Conservation (phyloP, 2,329 filamentous ascomycete species). For the Alternaria longipes region DNA sequence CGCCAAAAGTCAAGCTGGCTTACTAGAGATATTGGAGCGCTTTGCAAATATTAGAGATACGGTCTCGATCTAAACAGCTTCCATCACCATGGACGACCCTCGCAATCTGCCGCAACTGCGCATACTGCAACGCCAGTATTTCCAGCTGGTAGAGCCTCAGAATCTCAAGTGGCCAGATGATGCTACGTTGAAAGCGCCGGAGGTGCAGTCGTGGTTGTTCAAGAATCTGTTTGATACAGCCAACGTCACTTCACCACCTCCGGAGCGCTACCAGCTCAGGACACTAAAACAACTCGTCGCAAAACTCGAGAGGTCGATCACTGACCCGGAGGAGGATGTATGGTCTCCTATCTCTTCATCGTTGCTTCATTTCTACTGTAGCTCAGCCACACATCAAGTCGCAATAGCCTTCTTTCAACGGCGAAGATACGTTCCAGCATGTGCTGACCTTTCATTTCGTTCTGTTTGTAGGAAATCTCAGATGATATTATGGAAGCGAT, state of each 20-base stretch:
- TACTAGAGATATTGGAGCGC: neutral
- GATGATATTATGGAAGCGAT: constrained; percentile 79
- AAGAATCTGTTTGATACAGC: constrained; percentile 70
- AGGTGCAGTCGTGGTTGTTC: constrained; percentile 74
- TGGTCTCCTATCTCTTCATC: constrained; percentile 54
- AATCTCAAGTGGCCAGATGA: constrained; percentile 70
- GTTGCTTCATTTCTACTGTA: constrained; percentile 9
- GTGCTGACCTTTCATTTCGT: constrained; percentile 35
- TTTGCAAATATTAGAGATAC: neutral
- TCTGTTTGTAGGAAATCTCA: constrained; percentile 74
- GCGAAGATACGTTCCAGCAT: constrained; percentile 10
- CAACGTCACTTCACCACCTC: constrained; percentile 66
- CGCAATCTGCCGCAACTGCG: constrained; percentile 24
- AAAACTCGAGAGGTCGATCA: constrained; percentile 76
- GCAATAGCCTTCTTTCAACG: neutral
- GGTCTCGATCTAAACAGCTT: neutral
- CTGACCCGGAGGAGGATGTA: constrained; percentile 89
- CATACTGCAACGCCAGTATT: constrained; percentile 75
- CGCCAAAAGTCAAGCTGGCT: neutral
- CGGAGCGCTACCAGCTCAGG: constrained; percentile 73
- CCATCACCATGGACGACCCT: constrained; percentile 24
- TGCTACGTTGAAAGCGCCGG: constrained; percentile 65
- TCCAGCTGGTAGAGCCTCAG: constrained; percentile 74
- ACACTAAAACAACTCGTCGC: constrained; percentile 77
- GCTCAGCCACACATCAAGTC: constrained; percentile 1